Evolutionary conservation across 129 eudicot species (phyloP).

Genomic region (Lactuca saligna): DNA sequence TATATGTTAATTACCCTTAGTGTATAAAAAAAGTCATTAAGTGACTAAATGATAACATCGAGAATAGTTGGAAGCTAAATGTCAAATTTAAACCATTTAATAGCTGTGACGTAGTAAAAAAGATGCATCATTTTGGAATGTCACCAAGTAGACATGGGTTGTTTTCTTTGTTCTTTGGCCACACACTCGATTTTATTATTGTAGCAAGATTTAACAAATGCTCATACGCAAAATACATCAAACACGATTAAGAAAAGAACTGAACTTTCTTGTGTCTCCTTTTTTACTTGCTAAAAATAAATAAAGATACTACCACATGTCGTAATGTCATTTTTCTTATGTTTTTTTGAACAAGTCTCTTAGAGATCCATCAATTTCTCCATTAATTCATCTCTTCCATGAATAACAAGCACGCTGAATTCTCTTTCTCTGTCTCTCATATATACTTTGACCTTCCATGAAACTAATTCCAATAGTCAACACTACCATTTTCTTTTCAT

Average conservation of each 20-base stretch:
- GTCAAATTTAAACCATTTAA: too few relatives aligned
- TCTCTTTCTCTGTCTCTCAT: conserved; percentile 3
- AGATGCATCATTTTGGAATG: too few relatives aligned
- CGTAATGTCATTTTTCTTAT: conserved; percentile 3
- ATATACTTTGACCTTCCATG: conserved; percentile 19
- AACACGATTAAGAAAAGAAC: neutral
- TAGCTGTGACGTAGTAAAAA: too few relatives aligned
- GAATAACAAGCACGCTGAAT: conserved; percentile 15
- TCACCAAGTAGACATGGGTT: neutral
- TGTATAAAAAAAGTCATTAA: too few relatives aligned
- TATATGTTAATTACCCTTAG: too few relatives aligned
- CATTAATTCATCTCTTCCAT: conserved; percentile 35
- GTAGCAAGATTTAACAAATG: neutral
- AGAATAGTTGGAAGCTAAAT: too few relatives aligned
- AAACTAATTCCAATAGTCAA: conserved; percentile 34
- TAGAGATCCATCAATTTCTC: conserved; percentile 33
- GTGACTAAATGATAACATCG: too few relatives aligned
- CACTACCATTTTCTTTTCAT: conserved; percentile 2
- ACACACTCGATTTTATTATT: too few relatives aligned
- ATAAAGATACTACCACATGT: conserved; percentile 19
- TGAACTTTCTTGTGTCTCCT: neutral
- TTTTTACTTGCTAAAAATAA: neutral
- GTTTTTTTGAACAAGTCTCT: conserved; percentile 26
- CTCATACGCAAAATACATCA: neutral
- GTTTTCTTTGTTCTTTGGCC: neutral